Conservation (phyloP, 164 flowering plant species). For the Aristolochia californica region DNA sequence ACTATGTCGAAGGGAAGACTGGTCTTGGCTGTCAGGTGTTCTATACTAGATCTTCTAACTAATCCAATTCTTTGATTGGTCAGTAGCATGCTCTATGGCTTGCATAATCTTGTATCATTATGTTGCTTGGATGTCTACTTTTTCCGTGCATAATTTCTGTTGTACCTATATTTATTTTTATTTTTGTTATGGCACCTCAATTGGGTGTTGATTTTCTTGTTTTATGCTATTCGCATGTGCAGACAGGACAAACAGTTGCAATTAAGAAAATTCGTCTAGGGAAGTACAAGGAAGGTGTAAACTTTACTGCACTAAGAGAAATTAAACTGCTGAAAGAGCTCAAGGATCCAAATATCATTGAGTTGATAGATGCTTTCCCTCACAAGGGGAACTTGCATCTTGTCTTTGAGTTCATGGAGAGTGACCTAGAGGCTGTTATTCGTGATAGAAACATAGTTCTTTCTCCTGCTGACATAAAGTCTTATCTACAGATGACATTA, state of each 20-base stretch:
- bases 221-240: constrained; percentile 11
- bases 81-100: too few relatives aligned
- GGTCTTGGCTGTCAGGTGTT: too few relatives aligned
- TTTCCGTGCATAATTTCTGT: too few relatives aligned
- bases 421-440: constrained; percentile 92
- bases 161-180: too few relatives aligned
- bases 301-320: constrained; percentile 89
- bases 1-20: too few relatives aligned
- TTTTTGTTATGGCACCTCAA: too few relatives aligned
- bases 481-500: constrained; percentile 86
- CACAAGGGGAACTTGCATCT: constrained; percentile 92
- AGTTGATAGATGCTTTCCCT: constrained; percentile 89
- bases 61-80: too few relatives aligned
- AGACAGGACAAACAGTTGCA: constrained; percentile 84
- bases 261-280: constrained; percentile 94
- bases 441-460: constrained; percentile 85
- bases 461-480: constrained; percentile 85
- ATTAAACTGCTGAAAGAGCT: constrained; percentile 92
- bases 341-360: constrained; percentile 80
- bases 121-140: too few relatives aligned
- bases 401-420: constrained; percentile 97
- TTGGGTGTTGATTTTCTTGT: background rate
- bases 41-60: too few relatives aligned
- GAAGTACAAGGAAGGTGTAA: constrained; percentile 90
- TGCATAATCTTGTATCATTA: too few relatives aligned